These are phyloP conservation scores for Mediolabrus comicus DNA, from an alignment of 108 stramenopile genomes.

Conservation along the genomic window DNA sequence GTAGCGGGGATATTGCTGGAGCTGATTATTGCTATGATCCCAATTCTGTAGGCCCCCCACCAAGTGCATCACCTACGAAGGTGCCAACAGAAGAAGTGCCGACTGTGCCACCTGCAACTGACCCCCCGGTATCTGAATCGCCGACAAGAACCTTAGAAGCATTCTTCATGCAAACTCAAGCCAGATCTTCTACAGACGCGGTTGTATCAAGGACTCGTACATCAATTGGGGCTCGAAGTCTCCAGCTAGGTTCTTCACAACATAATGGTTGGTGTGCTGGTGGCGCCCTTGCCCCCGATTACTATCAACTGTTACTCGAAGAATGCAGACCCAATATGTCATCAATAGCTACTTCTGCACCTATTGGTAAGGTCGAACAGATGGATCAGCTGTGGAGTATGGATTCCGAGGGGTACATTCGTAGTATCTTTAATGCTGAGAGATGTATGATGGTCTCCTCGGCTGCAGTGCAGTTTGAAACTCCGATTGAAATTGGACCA, in stretches of 20 bases:
- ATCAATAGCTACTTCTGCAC: neutral
- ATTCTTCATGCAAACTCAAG: conserved; percentile 14
- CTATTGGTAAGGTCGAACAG: conserved; percentile 24
- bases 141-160: neutral
- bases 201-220: neutral
- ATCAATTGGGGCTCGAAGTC: neutral
- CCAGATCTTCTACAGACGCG: neutral
- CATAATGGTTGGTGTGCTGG: conserved; percentile 25
- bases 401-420: conserved; percentile 33
- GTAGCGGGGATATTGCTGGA: conserved; percentile 33
- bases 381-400: conserved; percentile 48
- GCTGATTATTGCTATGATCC: conserved; percentile 41
- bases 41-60: neutral
- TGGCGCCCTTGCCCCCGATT: conserved; percentile 41
- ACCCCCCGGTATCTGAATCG: neutral
- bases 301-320: conserved; percentile 34
- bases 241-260: neutral
- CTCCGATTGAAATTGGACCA: conserved; percentile 34
- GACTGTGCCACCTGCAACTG: neutral
- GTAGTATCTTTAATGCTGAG: conserved; percentile 21
- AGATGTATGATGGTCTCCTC: conserved; percentile 36
- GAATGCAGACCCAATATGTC: conserved; percentile 14
- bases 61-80: neutral
- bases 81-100: neutral
- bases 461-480: conserved; percentile 12